Base-by-base conservation (phyloP, 805 yeast genomes). In the Yarrowia divulgata region DNA sequence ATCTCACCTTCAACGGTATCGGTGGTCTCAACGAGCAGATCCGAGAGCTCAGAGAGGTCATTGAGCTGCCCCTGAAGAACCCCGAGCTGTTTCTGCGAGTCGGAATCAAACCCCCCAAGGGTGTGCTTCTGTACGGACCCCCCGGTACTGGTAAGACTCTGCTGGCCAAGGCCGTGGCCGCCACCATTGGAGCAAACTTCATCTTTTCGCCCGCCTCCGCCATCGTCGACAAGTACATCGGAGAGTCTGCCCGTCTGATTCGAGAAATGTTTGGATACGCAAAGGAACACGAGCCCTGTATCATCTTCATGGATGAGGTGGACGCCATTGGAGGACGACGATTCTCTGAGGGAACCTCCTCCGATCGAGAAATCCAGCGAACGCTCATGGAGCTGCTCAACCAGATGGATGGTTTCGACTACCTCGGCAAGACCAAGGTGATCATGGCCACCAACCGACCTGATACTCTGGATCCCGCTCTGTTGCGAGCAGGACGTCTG, bases 371-470 rank as follows among this genome's bases (percentile, higher is more conserved):
- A 80, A 94, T 94, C 77, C 99, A 94, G 82, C 90, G 99, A 82
- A 94, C 98, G 3, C 84, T 94, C 77, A 93, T 94, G 98, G 99
- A 94, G 81, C 83, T 94, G 77, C 85, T 94, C 75, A 94, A 94
- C 78, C 98, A 95, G 81, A 93, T 94, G 98, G 99, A 94, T 79
- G 99, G 99, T 71, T 94, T 94, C 79, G 98, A 94, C 79, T 90
- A 92, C 70, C 84, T 94, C 76, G 99, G 99, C 35, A 97, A 93
- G 80, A 94, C 99, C 1, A 94, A 94, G 81, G 93, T 94, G 67
- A 94, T 94, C 76, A 94, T 94, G 99, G 99, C 99, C 42, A 94
- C 99, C n/a, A 94, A 94, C 80, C 87, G 99, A 81, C 99, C 99
- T 12, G 99, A 94, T 78, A 95, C 98, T 13, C 84, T 94, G 73